These are phyloP conservation scores for Neofusicoccum sp. DNA, from an alignment of 2,329 filamentous ascomycete genomes.

Conservation along the genomic window DNA sequence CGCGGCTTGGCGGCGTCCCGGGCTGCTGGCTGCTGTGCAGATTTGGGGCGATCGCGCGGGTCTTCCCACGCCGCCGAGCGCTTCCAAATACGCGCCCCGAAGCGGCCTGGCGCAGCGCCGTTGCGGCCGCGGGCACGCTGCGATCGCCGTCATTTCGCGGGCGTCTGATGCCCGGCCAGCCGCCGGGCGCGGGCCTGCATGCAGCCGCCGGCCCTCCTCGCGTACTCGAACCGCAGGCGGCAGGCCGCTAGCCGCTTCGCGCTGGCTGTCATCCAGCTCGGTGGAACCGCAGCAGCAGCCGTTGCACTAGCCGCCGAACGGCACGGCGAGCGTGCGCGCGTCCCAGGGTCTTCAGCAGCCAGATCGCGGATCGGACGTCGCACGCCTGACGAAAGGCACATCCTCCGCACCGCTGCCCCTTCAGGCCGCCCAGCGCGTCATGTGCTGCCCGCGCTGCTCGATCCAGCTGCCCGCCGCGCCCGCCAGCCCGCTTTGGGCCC, in stretches of 20 bases:
- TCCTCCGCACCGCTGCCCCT: constrained; percentile 15
- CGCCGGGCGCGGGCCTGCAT: neutral
- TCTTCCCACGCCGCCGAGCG: constrained; percentile 13
- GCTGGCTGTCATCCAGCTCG: constrained; percentile 15
- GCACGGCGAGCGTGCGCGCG: constrained; percentile 9
- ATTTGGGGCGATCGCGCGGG: constrained; percentile 14
- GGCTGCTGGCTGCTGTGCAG: constrained; percentile 15
- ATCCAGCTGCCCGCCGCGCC: neutral
- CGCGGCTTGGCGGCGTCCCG: constrained; percentile 11
- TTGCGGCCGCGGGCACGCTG: neutral
- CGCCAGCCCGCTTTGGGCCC: constrained; percentile 12
- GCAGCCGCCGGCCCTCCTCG: constrained; percentile 13
- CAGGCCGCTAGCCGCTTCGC: constrained; percentile 9
- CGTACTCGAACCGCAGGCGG: constrained; percentile 8
- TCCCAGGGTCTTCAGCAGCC: constrained; percentile 17
- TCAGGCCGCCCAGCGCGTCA: constrained; percentile 15
- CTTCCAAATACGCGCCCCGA: constrained; percentile 8
- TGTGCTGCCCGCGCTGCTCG: neutral
- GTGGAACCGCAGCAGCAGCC: constrained; percentile 17
- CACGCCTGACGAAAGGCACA: constrained; percentile 14
- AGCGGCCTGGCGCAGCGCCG: constrained; percentile 7
- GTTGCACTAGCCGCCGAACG: constrained; percentile 17
- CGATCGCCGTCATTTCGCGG: constrained; percentile 13
- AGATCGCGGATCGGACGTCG: constrained; percentile 18
- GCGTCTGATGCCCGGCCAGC: neutral